These are phyloP conservation scores for Rhododendron kiyosumense DNA, from an alignment of 148 eudicot genomes.

Conservation along the genomic window DNA sequence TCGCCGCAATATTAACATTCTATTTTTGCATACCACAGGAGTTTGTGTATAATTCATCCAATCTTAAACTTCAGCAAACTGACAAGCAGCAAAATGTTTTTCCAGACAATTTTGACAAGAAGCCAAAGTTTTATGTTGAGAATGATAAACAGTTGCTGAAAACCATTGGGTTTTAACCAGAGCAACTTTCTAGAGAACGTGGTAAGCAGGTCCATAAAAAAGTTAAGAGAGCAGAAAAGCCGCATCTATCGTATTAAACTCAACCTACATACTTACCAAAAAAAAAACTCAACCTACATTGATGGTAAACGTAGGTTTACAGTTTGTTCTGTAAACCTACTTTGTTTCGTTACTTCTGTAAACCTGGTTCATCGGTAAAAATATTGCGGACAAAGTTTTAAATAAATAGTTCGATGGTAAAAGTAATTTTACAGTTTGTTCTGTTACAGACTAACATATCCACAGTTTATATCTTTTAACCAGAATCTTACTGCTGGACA, in stretches of 20 bases:
- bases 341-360: background rate
- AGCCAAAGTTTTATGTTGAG: background rate
- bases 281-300: background rate
- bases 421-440: background rate
- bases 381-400: background rate
- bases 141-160: background rate
- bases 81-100: background rate
- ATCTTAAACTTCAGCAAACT: conserved; percentile 2
- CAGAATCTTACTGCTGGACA: background rate
- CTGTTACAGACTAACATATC: background rate
- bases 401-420: background rate
- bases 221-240: background rate
- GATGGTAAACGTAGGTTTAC: background rate
- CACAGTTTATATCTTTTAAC: background rate
- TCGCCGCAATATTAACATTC: background rate
- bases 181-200: background rate
- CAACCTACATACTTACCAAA: background rate
- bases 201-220: background rate
- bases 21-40: background rate
- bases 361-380: background rate
- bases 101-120: background rate
- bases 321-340: background rate
- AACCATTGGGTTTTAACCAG: background rate
- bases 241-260: background rate
- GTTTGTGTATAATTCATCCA: background rate